phyloP scores from a whole-genome alignment of 352 stramenopile genomes.

The Globisporangium cystogenes region DNA sequence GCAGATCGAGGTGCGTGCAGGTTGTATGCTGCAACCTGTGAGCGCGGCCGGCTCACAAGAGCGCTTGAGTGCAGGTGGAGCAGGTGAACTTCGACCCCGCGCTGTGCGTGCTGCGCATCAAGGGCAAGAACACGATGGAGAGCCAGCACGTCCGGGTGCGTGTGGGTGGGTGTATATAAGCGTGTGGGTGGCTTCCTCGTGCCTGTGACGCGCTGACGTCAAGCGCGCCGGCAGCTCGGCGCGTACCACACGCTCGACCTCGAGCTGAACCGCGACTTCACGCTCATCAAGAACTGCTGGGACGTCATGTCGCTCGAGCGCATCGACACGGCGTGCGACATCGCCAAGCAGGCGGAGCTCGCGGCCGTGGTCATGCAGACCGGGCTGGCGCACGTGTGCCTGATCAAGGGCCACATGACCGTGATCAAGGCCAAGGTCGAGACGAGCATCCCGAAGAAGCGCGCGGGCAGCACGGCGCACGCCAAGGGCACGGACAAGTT shows the following conservation, averaged over 20 bases:
- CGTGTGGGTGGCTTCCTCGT: too few species aligned
- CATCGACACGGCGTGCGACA: constrained; percentile 94
- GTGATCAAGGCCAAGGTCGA: constrained; percentile 95
- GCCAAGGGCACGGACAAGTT: constrained; percentile 94
- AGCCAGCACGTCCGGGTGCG: constrained; percentile 92
- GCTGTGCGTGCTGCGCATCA: constrained; percentile 91
- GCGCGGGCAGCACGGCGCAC: constrained; percentile 91
- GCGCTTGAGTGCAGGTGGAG: constrained; percentile 64
- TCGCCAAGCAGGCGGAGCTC: constrained; percentile 93
- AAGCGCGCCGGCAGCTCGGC: constrained; percentile 83
- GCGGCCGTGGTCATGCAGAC: constrained; percentile 96
- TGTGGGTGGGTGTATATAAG: not conserved
- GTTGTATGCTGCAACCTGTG: not conserved
- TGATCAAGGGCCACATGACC: constrained; percentile 97
- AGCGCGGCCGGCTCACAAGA: too few species aligned
- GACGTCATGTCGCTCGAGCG: constrained; percentile 97
- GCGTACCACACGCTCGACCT: constrained; percentile 97
- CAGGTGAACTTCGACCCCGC: constrained; percentile 96
- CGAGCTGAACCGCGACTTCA: constrained; percentile 96
- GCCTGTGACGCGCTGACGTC: not conserved
- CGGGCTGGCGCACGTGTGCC: constrained; percentile 94
- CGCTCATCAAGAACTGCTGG: constrained; percentile 95
- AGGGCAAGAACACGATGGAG: constrained; percentile 92
- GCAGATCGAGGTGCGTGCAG: constrained; percentile 77
- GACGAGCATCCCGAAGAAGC: constrained; percentile 96